Evolutionary conservation across 352 stramenopile genomes (phyloP), one percentile per base, ranked within the genome.

Genomic region (Globisporangium recalcitrans): DNA sequence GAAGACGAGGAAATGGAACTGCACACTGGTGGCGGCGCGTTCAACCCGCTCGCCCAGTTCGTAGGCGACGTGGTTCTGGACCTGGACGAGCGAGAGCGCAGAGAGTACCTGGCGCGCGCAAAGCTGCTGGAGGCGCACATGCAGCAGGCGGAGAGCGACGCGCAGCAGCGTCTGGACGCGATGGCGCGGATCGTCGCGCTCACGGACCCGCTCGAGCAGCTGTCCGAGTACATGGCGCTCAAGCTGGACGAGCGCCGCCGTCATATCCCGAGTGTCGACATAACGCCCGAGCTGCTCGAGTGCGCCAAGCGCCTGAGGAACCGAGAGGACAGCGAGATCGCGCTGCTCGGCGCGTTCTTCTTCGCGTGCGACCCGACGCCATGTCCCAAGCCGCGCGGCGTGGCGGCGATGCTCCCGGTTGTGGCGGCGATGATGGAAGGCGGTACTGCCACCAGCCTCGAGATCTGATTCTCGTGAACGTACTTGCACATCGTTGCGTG

Each of bases 171-270:
- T 13, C 70, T 88, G 52, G 75, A 77, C 52, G 65, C 67, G 8
- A 85, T 91, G 73, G 70, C 71, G 55, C 80, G 66, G 27, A 86
- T 91, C 38, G 51, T 86, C 36, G 70, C 70, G 56, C 73, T 88
- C 14, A 62, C 68, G 27, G 76, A 88, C 46, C 75, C 78, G 22
- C 74, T 73, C 55, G 74, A 88, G 65, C 82, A 91, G 60, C 57
- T 91, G 8, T 65, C 69, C 14, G 76, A 85, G 73, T 91, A 88
- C 52, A 29, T 90, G 32, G 66, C 77, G 34, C 65, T 88, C 27
- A 75, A 78, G 11, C 64, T 83, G 49, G 70, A 82, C 32, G 53
- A 72, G 34, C 66, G 65, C 4, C 52, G 63, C 4, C 42, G 49
- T 42, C 58, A 78, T 2, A 68, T 72, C 0, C 56, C 74, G 5